Evolutionary conservation across 805 yeast species (phyloP), one percentile per base, ranked within the genome.

Genomic region (Cyberlindnera mycetangii): DNA sequence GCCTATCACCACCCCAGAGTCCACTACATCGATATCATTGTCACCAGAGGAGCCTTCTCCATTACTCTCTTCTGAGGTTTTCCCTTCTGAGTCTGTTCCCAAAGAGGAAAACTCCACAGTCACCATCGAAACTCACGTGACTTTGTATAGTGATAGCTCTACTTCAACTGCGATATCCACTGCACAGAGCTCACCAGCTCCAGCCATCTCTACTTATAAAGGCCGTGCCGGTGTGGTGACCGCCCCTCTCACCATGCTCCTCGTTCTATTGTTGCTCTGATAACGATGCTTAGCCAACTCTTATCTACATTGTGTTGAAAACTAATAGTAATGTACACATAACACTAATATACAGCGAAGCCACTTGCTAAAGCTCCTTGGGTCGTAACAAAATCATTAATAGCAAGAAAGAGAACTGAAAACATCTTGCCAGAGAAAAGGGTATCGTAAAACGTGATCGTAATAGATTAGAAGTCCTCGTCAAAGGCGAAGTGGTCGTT

Each of bases 401-500:
- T 22, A 22, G 16, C 14, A 8, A 21, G 20, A 22, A 12, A 11
- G 18, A 18, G 40, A 36, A 30, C 9, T 19, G 35, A 36, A 36
- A 24, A 37, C 24, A 16, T 15, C 21, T 36, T 36, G 39, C 37
- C 28, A 34, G 37, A 17, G 18, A 34, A 15, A 17, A 10, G 35
- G 35, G 20, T 20, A 33, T 33, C 38, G 16, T 24, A 14, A 21
- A 22, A 35, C 6, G 20, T n/a, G 18, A 18, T 30, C 5, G 19
- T 11, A 15, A 14, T 21, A 16, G 34, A 20, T 74, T 82, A 92
- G 70, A 92, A 92, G 62, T 93, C 98, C 70, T 92, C 99, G 68
- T 90, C 96, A 59, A 93, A 84, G 39, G 85, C 72, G 71, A 92
- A 90, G 37, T 79, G 78, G 64, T 72, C 72, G 45, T 74, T 75